Conservation (phyloP, 169 alveolate species). For the Babesia microti region DNA sequence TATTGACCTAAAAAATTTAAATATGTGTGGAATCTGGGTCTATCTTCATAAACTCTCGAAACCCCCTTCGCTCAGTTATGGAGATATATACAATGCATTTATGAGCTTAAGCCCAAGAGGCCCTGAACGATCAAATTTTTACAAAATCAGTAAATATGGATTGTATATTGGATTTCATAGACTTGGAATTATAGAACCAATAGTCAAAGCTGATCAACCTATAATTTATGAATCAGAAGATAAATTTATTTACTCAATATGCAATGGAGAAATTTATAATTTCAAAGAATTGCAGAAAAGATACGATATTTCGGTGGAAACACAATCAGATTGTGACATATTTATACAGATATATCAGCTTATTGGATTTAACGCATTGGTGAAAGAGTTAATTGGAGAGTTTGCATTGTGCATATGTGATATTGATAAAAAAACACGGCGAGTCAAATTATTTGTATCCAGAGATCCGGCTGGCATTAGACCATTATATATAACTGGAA, state of each 20-base stretch:
- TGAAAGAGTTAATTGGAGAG: constrained; percentile 13
- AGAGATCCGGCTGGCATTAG: constrained; percentile 45
- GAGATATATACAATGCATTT: too few relatives aligned
- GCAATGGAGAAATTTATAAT: constrained; percentile 56
- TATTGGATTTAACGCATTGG: too few relatives aligned
- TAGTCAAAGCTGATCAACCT: constrained; percentile 5
- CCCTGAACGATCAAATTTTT: constrained; percentile 6
- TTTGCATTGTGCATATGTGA: constrained; percentile 34
- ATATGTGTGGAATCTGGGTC: too few relatives aligned
- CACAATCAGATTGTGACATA: constrained; percentile 22
- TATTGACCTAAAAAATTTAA: too few relatives aligned
- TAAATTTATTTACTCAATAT: constrained; percentile 21
- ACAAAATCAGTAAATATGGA: constrained; percentile 39
- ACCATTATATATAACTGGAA: constrained; percentile 29
- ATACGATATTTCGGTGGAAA: constrained; percentile 2
- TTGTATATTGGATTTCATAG: constrained; percentile 20
- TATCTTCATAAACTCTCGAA: too few relatives aligned
- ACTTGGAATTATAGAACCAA: constrained; percentile 1
- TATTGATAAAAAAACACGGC: constrained; percentile 9
- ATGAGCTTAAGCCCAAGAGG: neutral
- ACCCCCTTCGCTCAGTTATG: too few relatives aligned
- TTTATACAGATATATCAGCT: constrained; percentile 17
- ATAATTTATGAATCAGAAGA: constrained; percentile 38
- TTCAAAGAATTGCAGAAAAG: constrained; percentile 22
- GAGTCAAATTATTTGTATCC: constrained; percentile 18